phyloP scores from a whole-genome alignment of 2,329 filamentous ascomycete genomes.

The Hymenoscyphus fraxineus region DNA sequence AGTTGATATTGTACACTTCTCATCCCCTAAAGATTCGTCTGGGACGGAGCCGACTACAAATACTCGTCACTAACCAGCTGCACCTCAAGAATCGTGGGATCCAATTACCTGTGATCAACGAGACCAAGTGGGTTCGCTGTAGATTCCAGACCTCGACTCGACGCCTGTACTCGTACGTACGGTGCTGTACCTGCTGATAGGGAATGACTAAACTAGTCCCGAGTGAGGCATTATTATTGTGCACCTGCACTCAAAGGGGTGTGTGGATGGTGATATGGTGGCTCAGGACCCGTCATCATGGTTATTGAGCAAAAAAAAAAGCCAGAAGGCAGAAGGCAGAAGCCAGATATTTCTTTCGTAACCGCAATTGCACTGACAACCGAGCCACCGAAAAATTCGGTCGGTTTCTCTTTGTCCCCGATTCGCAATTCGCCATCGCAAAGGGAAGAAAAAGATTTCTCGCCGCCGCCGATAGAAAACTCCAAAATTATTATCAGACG shows the following conservation, averaged over 20 bases:
- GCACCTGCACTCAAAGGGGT: not conserved
- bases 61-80: too few species aligned
- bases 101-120: too few species aligned
- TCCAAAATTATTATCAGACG: not conserved
- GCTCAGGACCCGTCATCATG: not conserved
- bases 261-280: not conserved
- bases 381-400: too few species aligned
- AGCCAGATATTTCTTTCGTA: conserved; percentile 3
- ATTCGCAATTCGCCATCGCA: not conserved
- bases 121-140: too few species aligned
- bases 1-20: too few species aligned
- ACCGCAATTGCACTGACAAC: not conserved
- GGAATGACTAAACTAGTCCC: conserved; percentile 2
- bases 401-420: not conserved
- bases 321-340: not conserved
- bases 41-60: too few species aligned
- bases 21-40: too few species aligned
- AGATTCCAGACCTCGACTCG: too few species aligned
- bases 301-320: not conserved
- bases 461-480: not conserved
- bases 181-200: not conserved
- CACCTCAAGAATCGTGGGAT: too few species aligned
- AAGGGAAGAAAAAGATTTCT: not conserved
- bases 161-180: too few species aligned
- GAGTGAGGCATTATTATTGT: not conserved